A percentile compares a stretch with the other conserved stretches of the same genome.
These are phyloP conservation scores for Yamadazyma sp. DNA, from an alignment of 805 yeast genomes.

Conservation along the genomic window DNA sequence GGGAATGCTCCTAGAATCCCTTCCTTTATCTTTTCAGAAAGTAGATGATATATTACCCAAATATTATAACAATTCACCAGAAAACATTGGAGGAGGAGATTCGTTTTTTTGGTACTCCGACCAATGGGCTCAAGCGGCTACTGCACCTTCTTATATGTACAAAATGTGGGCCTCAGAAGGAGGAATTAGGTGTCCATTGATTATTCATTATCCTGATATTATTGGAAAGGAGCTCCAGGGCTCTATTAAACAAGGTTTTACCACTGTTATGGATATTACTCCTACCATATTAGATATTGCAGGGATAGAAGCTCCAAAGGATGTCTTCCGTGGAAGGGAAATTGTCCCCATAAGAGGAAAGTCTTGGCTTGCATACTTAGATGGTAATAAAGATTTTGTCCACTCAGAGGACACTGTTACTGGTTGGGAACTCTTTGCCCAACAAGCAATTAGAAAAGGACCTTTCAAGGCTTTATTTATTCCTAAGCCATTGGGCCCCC, in stretches of 20 bases:
- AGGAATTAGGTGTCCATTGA: conserved; percentile 57
- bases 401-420: conserved; percentile 45
- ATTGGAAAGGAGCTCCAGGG: conserved; percentile 21
- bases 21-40: conserved; percentile 30
- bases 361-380: conserved; percentile 44
- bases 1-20: conserved; percentile 57
- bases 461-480: conserved; percentile 47
- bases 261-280: conserved; percentile 59
- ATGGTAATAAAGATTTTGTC: conserved; percentile 25
- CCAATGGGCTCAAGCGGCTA: conserved; percentile 64
- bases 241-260: conserved; percentile 37
- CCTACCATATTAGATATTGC: conserved; percentile 57
- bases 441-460: conserved; percentile 55
- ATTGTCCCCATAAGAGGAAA: conserved; percentile 48
- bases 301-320: conserved; percentile 44
- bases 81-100: conserved; percentile 48
- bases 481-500: conserved; percentile 50
- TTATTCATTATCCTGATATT: conserved; percentile 45
- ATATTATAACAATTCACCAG: conserved; percentile 43
- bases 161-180: conserved; percentile 63
- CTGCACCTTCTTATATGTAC: conserved; percentile 54
- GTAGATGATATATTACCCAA: conserved; percentile 20
- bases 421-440: conserved; percentile 62
- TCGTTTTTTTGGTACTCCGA: conserved; percentile 55
- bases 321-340: conserved; percentile 38